These are phyloP conservation scores for Lactuca sativa DNA, from an alignment of 129 eudicot genomes.

Conservation along the genomic window DNA sequence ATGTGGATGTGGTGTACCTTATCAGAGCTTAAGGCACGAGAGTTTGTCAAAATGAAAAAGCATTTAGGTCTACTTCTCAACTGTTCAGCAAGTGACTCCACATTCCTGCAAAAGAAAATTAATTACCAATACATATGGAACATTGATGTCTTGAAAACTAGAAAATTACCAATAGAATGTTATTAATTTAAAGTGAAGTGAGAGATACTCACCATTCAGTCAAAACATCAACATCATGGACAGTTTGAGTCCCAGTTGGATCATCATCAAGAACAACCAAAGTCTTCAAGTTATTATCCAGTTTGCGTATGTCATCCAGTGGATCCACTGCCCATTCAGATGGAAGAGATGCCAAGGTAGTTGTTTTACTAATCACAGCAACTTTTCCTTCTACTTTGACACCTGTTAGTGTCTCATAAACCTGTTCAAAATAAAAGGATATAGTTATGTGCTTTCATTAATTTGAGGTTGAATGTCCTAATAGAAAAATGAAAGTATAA, in stretches of 20 bases:
- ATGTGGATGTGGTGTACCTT: slow-evolving; percentile 51
- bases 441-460: neutral
- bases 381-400: slow-evolving; percentile 90
- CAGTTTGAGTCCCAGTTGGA: slow-evolving; percentile 99
- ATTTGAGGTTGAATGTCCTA: neutral
- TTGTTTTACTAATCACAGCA: slow-evolving; percentile 50
- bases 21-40: slow-evolving; percentile 76
- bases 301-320: slow-evolving; percentile 62
- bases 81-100: slow-evolving; percentile 78
- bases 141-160: neutral
- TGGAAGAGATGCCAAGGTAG: slow-evolving; percentile 69
- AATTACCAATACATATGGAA: too few species aligned
- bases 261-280: slow-evolving; percentile 98
- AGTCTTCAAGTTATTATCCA: slow-evolving; percentile 57
- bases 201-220: slow-evolving; percentile 73
- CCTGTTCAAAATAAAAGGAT: slow-evolving; percentile 43
- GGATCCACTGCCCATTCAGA: slow-evolving; percentile 85
- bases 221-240: slow-evolving; percentile 91
- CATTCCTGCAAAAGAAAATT: slow-evolving; percentile 65
- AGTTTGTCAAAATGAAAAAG: slow-evolving; percentile 95
- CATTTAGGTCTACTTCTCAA: slow-evolving; percentile 74
- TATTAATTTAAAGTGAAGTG: neutral
- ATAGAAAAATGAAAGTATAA: too few species aligned
- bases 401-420: slow-evolving; percentile 93
- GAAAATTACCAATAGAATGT: too few species aligned